These are phyloP conservation scores for Claviceps paspali DNA, from an alignment of 2,329 filamentous ascomycete genomes.

Conservation along the genomic window DNA sequence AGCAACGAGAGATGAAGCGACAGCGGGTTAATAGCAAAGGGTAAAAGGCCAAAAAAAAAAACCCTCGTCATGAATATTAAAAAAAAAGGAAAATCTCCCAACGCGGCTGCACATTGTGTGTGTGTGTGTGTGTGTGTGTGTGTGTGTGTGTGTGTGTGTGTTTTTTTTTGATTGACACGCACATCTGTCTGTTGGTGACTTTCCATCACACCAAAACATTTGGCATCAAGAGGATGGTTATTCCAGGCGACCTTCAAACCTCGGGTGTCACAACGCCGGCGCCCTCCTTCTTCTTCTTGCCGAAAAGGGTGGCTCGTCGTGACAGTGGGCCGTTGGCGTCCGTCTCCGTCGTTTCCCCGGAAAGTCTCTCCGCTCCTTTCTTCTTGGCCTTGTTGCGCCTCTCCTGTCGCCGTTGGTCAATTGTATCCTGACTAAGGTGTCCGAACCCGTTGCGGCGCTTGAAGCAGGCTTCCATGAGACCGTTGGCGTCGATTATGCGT, in stretches of 20 bases:
- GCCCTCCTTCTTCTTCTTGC: slow-evolving; percentile 24
- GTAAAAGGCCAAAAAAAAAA: not conserved
- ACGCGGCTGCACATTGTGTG: too few species aligned
- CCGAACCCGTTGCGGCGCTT: slow-evolving; percentile 66
- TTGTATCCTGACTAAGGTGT: slow-evolving; percentile 64
- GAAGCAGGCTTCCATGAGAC: slow-evolving; percentile 70
- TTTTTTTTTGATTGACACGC: too few species aligned
- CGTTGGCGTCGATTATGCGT: slow-evolving; percentile 66
- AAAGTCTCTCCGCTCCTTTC: slow-evolving; percentile 18
- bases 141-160: too few species aligned
- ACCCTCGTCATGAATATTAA: too few species aligned
- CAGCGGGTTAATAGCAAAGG: too few species aligned
- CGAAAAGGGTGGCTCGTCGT: slow-evolving; percentile 31
- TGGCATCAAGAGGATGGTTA: too few species aligned
- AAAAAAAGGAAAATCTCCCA: too few species aligned
- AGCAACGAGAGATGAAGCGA: too few species aligned
- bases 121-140: too few species aligned
- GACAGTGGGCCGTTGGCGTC: slow-evolving; percentile 14
- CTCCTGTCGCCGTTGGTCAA: slow-evolving; percentile 61
- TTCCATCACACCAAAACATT: too few species aligned
- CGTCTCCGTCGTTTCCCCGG: slow-evolving; percentile 17
- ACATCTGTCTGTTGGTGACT: too few species aligned
- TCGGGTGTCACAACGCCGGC: slow-evolving; percentile 5
- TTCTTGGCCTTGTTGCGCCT: slow-evolving; percentile 40
- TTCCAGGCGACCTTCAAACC: too few species aligned